Base-by-base conservation (phyloP, 148 eudicot species). In the Rhododendron simsii region DNA sequence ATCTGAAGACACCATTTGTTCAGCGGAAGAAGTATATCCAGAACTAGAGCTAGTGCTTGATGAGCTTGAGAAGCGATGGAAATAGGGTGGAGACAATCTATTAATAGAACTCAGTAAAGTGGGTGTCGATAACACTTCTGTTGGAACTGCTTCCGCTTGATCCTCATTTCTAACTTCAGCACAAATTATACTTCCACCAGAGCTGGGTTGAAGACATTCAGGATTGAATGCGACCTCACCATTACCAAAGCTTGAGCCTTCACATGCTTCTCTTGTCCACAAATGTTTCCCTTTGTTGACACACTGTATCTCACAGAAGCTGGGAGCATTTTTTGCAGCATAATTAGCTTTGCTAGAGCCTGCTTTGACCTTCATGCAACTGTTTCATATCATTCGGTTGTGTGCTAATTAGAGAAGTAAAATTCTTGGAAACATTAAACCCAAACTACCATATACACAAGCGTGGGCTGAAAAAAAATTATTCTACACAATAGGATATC, bases 271-370 rank as follows among this genome's bases (percentile, higher is more conserved):
- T 90, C 91, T 91, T 79, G 92, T 94, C 98, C 96, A 93, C 21
- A 89, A 79, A 86, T 87, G 92, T 84, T 92, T 93, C 84, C 95
- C 98, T 90, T 92, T 96, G 85, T 91, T 77, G 83, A 96, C 90
- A 85, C 92, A 93, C 93, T 89, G 91, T 80, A 96, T 91, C 90
- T 94, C 91, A 88, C 98, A 96, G 90, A 86, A 96, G 2, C 87
- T 81, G 77, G 98, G 98, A 85, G 92, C 94, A 88, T 87, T 85
- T 90, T 90, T 96, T 80, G 93, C 92, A 67, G 90, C 92, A 88
- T 90, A 90, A 86, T 77, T 88, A 45, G 94, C 93, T 90, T 92
- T 90, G 81, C 88, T 84, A 10, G 94, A 92, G 87, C 90, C 87
- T 83, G 84, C 89, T 84, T 89, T 94, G 86, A 92, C 84, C 87